A percentile compares a stretch with the other conserved stretches of the same genome.
Evolutionary conservation across 768 basidiomycete species (phyloP).

Genomic region (Boletus subcaerulescens): DNA sequence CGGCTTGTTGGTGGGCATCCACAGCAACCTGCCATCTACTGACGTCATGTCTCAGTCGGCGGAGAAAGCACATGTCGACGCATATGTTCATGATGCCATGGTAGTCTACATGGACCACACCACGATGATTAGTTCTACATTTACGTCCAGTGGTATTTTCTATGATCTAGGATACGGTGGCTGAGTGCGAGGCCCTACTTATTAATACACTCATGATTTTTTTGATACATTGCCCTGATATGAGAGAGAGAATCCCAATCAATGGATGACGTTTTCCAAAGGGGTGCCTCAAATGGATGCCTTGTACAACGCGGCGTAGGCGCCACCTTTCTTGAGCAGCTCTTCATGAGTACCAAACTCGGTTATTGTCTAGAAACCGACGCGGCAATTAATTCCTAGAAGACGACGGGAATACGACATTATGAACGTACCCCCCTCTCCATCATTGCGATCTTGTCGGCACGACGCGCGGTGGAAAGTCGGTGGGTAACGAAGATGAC

Average conservation of each 20-base stretch:
- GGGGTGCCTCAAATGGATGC: slow-evolving; percentile 52
- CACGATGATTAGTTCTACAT: slow-evolving; percentile 40
- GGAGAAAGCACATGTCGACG: slow-evolving; percentile 59
- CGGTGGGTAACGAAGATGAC: slow-evolving; percentile 84
- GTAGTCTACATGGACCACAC: slow-evolving; percentile 68
- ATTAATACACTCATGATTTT: slow-evolving; percentile 22
- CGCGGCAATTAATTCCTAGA: slow-evolving; percentile 22
- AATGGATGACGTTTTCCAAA: slow-evolving; percentile 8
- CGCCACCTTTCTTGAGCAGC: slow-evolving; percentile 53
- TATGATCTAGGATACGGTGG: slow-evolving; percentile 27
- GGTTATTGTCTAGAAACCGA: slow-evolving; percentile 53
- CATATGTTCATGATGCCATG: slow-evolving; percentile 59
- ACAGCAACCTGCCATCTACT: slow-evolving; percentile 54
- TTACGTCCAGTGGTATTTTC: slow-evolving; percentile 17
- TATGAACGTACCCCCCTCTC: slow-evolving; percentile 57
- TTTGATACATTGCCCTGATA: slow-evolving; percentile 25
- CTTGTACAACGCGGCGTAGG: slow-evolving; percentile 67
- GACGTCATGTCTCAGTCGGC: slow-evolving; percentile 35
- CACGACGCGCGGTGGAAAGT: slow-evolving; percentile 74
- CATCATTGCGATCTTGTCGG: slow-evolving; percentile 88
- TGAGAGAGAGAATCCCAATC: slow-evolving; percentile 11
- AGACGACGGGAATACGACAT: slow-evolving; percentile 7
- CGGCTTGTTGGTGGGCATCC: slow-evolving; percentile 83
- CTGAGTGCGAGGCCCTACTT: slow-evolving; percentile 12
- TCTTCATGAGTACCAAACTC: slow-evolving; percentile 77